A percentile compares a stretch with the other conserved stretches of the same genome.
These are phyloP conservation scores for Zygnema circumcarinatum DNA, from an alignment of 139 green algal species.

Conservation along the genomic window DNA sequence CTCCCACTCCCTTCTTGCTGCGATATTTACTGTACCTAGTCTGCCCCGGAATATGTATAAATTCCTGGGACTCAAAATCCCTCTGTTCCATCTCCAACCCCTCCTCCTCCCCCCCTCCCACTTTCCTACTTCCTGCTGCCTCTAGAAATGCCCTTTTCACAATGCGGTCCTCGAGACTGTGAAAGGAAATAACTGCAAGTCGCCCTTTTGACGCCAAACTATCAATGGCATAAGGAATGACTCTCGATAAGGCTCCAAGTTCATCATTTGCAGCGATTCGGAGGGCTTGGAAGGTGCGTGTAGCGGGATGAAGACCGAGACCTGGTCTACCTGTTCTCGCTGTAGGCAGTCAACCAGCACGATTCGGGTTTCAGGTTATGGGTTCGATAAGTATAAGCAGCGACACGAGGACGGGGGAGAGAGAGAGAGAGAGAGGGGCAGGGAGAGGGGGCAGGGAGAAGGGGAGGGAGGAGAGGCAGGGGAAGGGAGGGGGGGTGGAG, in stretches of 20 bases:
- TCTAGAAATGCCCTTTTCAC: slow-evolving; percentile 87
- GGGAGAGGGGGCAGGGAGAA: too few species aligned
- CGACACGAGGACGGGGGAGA: too few species aligned
- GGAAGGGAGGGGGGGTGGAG: too few species aligned
- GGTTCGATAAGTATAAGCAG: too few species aligned
- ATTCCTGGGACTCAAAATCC: not conserved
- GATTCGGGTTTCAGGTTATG: too few species aligned
- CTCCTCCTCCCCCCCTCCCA: not conserved
- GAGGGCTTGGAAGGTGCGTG: slow-evolving; percentile 88
- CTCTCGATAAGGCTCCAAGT: slow-evolving; percentile 67
- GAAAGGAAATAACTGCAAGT: slow-evolving; percentile 92
- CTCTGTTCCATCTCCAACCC: too few species aligned
- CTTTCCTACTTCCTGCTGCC: not conserved
- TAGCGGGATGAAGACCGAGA: slow-evolving; percentile 88
- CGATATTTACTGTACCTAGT: slow-evolving; percentile 29
- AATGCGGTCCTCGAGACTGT: slow-evolving; percentile 91
- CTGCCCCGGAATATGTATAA: slow-evolving; percentile 17
- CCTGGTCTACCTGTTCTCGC: slow-evolving; percentile 48
- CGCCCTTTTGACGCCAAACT: slow-evolving; percentile 75
- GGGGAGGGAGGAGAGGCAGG: too few species aligned
- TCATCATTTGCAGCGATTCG: slow-evolving; percentile 97
- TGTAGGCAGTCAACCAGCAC: too few species aligned
- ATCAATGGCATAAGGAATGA: slow-evolving; percentile 69
- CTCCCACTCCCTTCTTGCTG: not conserved
- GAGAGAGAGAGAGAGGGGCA: too few species aligned